phyloP scores from a whole-genome alignment of 2,329 filamentous ascomycete genomes.

The Aaosphaeria arxii region DNA sequence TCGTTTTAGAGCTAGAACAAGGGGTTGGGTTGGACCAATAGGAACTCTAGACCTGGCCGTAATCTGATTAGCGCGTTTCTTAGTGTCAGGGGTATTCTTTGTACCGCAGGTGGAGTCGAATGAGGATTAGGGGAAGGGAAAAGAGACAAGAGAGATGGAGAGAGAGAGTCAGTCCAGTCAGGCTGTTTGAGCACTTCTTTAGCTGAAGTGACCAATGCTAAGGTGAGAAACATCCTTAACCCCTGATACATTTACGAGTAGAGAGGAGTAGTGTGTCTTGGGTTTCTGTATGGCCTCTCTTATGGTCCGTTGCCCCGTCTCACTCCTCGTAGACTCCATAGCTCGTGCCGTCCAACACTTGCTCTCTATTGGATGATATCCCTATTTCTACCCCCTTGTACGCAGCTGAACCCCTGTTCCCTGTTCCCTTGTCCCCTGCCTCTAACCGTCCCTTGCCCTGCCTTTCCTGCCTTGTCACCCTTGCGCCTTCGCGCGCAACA shows the following conservation, averaged over 20 bases:
- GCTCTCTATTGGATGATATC: not conserved
- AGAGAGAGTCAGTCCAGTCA: too few species aligned
- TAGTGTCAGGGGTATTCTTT: too few species aligned
- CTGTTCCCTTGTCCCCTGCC: not conserved
- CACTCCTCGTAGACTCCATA: not conserved
- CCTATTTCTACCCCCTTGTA: not conserved
- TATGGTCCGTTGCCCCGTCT: not conserved
- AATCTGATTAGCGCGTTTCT: too few species aligned
- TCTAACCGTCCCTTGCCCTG: not conserved
- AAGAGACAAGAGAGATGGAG: too few species aligned
- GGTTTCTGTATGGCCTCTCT: not conserved
- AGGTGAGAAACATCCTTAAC: too few species aligned
- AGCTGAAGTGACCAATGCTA: too few species aligned
- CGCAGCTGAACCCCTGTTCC: not conserved
- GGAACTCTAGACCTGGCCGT: too few species aligned
- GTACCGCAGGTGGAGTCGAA: too few species aligned
- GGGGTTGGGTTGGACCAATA: not conserved
- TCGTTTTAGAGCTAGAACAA: not conserved
- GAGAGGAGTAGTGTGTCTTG: too few species aligned
- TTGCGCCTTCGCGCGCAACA: not conserved
- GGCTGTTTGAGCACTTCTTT: too few species aligned
- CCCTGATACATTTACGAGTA: too few species aligned
- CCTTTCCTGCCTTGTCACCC: not conserved
- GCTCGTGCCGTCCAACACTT: not conserved
- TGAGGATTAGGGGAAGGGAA: too few species aligned